Evolutionary conservation across 495 filamentous ascomycete species (phyloP).

Genomic region (Lophiotrema nucula): DNA sequence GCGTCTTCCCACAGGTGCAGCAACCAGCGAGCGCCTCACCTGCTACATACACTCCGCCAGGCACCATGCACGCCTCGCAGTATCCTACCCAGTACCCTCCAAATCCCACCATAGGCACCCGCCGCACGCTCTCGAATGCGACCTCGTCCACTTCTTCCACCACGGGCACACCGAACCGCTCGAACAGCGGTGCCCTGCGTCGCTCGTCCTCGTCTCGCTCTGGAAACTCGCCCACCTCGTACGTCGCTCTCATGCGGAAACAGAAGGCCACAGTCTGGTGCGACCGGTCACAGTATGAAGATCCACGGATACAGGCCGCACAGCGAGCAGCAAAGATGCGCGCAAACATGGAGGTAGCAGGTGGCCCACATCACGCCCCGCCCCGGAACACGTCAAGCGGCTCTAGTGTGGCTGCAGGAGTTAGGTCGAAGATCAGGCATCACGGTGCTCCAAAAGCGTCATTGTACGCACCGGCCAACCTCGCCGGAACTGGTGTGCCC

Average conservation of each 20-base stretch:
- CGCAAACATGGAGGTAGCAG: conserved; percentile 77
- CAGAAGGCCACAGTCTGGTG: conserved; percentile 99
- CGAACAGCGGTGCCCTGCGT: conserved; percentile 54
- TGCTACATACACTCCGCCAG: conserved; percentile 12
- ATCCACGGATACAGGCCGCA: conserved; percentile 75
- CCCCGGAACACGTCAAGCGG: conserved; percentile 32
- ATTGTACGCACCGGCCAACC: conserved; percentile 70
- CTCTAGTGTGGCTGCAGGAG: conserved; percentile 38
- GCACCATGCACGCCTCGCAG: conserved; percentile 28
- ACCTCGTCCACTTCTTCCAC: conserved; percentile 47
- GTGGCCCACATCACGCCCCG: conserved; percentile 41
- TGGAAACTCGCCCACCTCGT: conserved; percentile 65
- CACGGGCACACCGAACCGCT: conserved; percentile 39
- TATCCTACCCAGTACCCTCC: conserved; percentile 26
- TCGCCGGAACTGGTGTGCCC: conserved; percentile 74
- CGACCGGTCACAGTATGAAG: conserved; percentile 89
- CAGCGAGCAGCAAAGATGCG: conserved; percentile 80
- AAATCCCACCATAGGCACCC: conserved; percentile 16
- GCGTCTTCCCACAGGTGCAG: conserved; percentile 25
- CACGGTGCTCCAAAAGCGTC: conserved; percentile 69
- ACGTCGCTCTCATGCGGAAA: conserved; percentile 89
- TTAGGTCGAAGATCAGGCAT: conserved; percentile 75
- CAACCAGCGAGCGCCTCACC: conserved; percentile 1
- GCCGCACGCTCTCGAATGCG: conserved; percentile 46
- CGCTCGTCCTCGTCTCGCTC: conserved; percentile 72